Percentiles rank a stretch among this genome's conserved stretches.
phyloP scores from a whole-genome alignment of 1,284 basidiomycete species.

The Pascua sp. region DNA sequence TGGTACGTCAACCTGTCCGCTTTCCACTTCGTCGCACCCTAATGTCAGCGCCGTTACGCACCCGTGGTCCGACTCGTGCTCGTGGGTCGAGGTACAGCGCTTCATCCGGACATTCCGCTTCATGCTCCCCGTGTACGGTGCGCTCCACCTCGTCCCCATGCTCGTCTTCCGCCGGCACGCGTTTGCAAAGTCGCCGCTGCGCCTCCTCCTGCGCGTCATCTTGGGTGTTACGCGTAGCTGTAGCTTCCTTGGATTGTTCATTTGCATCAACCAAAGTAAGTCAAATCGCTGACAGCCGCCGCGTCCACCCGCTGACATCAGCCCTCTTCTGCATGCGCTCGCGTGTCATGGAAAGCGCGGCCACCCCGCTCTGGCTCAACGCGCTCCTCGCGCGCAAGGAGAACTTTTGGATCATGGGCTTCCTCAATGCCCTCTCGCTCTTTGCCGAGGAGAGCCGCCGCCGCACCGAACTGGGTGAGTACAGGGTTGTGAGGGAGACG shows the following conservation, averaged over 20 bases:
- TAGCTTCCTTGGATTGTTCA: slow-evolving; percentile 81
- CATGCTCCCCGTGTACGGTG: slow-evolving; percentile 77
- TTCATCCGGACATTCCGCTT: slow-evolving; percentile 75
- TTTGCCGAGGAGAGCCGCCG: slow-evolving; percentile 74
- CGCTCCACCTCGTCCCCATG: slow-evolving; percentile 83
- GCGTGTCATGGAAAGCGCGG: slow-evolving; percentile 51
- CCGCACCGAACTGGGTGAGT: slow-evolving; percentile 43
- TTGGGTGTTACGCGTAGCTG: slow-evolving; percentile 78
- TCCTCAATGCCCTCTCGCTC: slow-evolving; percentile 71
- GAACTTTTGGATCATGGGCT: slow-evolving; percentile 73
- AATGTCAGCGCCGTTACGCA: slow-evolving; percentile 57
- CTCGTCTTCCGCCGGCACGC: slow-evolving; percentile 64
- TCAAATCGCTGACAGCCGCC: slow-evolving; percentile 3
- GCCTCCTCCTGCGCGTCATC: slow-evolving; percentile 62
- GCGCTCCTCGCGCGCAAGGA: slow-evolving; percentile 63
- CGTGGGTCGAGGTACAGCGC: slow-evolving; percentile 63
- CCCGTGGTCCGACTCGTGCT: slow-evolving; percentile 71
- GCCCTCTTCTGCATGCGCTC: slow-evolving; percentile 63
- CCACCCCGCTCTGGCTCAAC: slow-evolving; percentile 50
- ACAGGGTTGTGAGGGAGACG: no score
- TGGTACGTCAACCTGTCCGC: slow-evolving; percentile 45
- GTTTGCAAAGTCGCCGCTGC: slow-evolving; percentile 57
- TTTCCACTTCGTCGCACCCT: neutral
- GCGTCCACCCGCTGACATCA: slow-evolving; percentile 1
- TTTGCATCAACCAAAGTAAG: slow-evolving; percentile 78